Base-by-base conservation (phyloP, 2,329 filamentous ascomycete genomes). In the Claviceps digitariae region DNA sequence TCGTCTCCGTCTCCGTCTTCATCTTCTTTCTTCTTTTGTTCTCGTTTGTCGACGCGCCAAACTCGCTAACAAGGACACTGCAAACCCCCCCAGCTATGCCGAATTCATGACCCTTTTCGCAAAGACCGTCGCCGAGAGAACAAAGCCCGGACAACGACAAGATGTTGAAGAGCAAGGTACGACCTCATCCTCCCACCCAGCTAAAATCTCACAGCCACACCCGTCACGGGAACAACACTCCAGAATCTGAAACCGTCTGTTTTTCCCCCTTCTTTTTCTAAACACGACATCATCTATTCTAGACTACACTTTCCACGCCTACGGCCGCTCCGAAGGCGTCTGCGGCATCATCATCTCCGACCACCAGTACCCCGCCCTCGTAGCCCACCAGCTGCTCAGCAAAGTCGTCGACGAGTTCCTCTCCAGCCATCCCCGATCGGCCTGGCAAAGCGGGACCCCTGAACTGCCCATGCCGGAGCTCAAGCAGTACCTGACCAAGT, bases 381-480 rank as follows among this genome's bases (percentile, higher is more conserved):
- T 90, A 25, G 90, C 90, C 25, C 90, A 95, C 67, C 85, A 89
- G 69, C 77, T 96, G 52, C 82, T 95, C 60, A 85, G 83, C 66
- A 95, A 95, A 62, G 77, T 93, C 53, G 74, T 90, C 67, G 88
- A 95, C 69, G 89, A 95, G 68, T 96, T 95, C 70, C 76, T 90
- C 41, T 74, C 81, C 59, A 80, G 84, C 65, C 80, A 91, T 72
- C 87, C 89, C 9, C 78, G 81, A 55, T 80, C 81, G 50, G 72
- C 81, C 45, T 93, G 83, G 77, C 74, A 76, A 20, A 76, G 72
- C 63, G 68, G 77, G 64, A 74, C 62, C 61, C 74, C 72, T 54
- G 72, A 70, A 52, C 71, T 87, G 51, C 65, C 74, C 21, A 84
- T 90, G 66, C 86, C 86, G 45, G 79, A 85, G 66, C 77, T 97